Conservation (phyloP, 1,284 basidiomycete genomes). For the Cryptococcus floricola region DNA sequence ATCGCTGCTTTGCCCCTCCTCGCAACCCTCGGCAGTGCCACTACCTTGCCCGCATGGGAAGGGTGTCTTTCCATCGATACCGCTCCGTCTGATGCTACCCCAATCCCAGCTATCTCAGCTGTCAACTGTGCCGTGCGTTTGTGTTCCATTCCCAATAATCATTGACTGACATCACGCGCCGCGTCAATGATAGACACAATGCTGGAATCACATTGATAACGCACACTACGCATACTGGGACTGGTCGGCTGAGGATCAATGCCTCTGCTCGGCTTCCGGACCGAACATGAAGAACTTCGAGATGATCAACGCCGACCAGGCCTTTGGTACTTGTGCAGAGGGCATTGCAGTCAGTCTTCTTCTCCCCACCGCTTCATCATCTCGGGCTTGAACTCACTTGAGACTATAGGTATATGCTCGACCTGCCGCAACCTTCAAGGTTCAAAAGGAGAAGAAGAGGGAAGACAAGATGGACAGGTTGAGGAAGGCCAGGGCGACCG, state of each 20-base stretch:
- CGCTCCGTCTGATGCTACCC: slow-evolving; percentile 1
- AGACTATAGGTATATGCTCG: neutral
- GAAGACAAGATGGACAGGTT: neutral
- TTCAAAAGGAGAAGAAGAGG: neutral
- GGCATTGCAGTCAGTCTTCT: neutral
- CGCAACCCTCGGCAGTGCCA: neutral
- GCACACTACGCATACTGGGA: slow-evolving; percentile 8
- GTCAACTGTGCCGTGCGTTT: slow-evolving; percentile 5
- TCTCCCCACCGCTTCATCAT: neutral
- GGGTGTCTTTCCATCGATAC: slow-evolving; percentile 4
- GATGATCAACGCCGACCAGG: neutral
- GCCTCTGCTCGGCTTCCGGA: slow-evolving; percentile 4
- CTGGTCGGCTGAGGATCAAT: neutral
- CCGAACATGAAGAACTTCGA: neutral
- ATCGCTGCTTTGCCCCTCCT: neutral
- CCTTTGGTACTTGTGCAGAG: neutral
- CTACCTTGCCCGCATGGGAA: neutral
- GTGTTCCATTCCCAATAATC: neutral
- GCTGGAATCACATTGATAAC: neutral
- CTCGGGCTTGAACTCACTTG: neutral
- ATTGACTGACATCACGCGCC: neutral
- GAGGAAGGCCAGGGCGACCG: neutral
- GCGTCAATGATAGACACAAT: neutral
- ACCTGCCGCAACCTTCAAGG: neutral
- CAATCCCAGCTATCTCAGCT: slow-evolving; percentile 1